Evolutionary conservation across 768 basidiomycete genomes (phyloP), one percentile per base, ranked within the genome.

Genomic region (Gymnopilus junonius): DNA sequence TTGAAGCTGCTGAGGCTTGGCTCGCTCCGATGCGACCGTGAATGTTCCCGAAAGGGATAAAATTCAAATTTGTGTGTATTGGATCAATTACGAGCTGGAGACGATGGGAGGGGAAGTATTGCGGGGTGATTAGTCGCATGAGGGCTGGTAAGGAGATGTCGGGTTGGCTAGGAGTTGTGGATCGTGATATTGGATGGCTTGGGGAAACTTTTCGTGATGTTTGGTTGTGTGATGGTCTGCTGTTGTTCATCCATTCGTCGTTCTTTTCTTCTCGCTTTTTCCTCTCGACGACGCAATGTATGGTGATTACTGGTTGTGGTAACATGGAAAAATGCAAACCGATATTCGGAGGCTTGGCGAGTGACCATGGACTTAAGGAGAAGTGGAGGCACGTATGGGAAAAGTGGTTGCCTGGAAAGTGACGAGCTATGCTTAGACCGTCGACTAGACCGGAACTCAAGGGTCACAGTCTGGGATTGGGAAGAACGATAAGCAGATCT

Each of bases 1-100:
- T 98, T 78, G 95, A 98, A 80, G 90, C 89, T 55, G 97, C 97
- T 15, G 94, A 99, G 76, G 87, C 87, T 63, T 98, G 95, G 95
- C 81, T 98, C 67, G 88, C 87, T 66, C 95, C 95, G 65, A 94
- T 94, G 93, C 80, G 93, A 70, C 93, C 93, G 69, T 94, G 82
- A 87, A 59, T 50, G 51, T 39, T 31, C 50, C 37, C n/a, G 46
- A 31, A 48, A 42, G 53, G 58, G 55, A 40, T 45, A 25, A n/a
- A 46, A 56, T 56, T 35, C 48, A 12, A 25, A 25, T 58, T 29
- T 63, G 25, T 57, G 29, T 20, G 29, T 45, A 35, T 62, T 35
- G 32, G 32, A 39, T 27, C 15, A 25, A 55, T 29, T 21, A 57
- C 40, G 20, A 20, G 51, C 10, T 59, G 58, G 58, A 46, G 45